Evolutionary conservation across 2,329 filamentous ascomycete genomes (phyloP), one percentile per base, ranked within the genome.

Genomic region (Fusarium sarcochroum): DNA sequence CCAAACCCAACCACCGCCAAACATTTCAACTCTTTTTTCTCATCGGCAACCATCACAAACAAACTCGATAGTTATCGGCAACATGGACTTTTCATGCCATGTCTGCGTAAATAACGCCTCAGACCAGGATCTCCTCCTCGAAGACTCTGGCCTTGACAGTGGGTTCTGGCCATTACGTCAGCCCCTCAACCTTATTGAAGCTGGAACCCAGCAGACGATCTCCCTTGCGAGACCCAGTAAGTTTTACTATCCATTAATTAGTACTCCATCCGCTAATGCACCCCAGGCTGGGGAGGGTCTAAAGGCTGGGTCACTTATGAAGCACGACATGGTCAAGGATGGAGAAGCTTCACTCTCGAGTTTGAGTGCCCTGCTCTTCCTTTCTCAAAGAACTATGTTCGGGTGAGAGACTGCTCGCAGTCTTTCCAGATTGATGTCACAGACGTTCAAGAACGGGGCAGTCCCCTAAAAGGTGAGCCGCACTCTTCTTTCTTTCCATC

Each of bases 1-100:
- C 35, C 18, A 30, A 20, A 35, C 30, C 23, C 30, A 15, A 3
- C 13, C 37, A 14, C 18, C 30, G 27, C 6, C 32, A 14, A 1
- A 10, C 40, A 20, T 6, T 20, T 3, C 20, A 23, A 15, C 5
- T 15, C 5, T 15, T 10, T n/a, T 3, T 37, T 15, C 8, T 13
- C 6, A 13, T 3, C 18, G 14, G 1, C 18, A n/a, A 11, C 6
- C 6, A 3, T 4, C 5, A 30, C 3, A 13, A 17, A 9, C 20
- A 6, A 0, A 10, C 4, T 4, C 9, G 2, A 1, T 14, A 5
- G 1, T n/a, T 10, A 6, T 38, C 13, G 27, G 6, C 34, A 15
- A 17, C 6, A 66, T 66, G 63, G 59, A 66, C 6, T 66, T 66
- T 30, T 66, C 63, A 13, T 66, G 63, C 32, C 62, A 66, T 21